Evolutionary conservation across 2,329 filamentous ascomycete species (phyloP), one percentile per base, ranked within the genome.

Genomic region (Balansia obtecta): DNA sequence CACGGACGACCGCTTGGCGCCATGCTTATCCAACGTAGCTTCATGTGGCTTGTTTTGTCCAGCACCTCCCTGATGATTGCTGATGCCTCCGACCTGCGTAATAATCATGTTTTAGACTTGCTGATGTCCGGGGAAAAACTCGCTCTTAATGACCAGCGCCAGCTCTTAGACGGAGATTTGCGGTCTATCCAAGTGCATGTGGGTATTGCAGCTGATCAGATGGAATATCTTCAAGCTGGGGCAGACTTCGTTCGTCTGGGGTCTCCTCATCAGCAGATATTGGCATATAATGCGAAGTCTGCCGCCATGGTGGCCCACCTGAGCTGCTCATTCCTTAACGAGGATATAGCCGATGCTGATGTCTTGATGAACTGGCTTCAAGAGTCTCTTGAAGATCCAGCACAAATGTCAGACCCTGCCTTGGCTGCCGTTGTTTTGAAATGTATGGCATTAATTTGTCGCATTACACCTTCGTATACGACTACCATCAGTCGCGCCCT

Each of bases 21-120:
- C 12, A 93, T 96, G 84, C 76, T 97, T 6, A 69, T 98, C 20
- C 89, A 95, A 64, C 82, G 88, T 60, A 89, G 85, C 55, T 94
- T 95, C 63, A 88, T 94, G 75, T 83, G 82, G 65, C 78, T 97
- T 33, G 74, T 96, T 12, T 83, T 89, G 34, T 81, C 88, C 2
- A 84, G 80, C 49, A 88, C 87, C 2, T 86, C 87, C 13, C 75
- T 91, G 30, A 71, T 91, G 53, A 74, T 88, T 16, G 75, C 79
- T 33, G 80, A 84, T 40, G 74, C 76, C 6, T 70, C 77, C n/a
- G 67, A 72, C 15, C 69, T 86, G 38, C 74, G 76, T 48, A 73
- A 77, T 40, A 72, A 74, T 13, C 80, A 88, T 54, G 74, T 94
- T 47, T 71, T 95, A 43, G 86, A 93, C 58, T 71, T 86, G 34